phyloP scores from a whole-genome alignment of 331 rosid genomes.

The Acacia concinna region DNA sequence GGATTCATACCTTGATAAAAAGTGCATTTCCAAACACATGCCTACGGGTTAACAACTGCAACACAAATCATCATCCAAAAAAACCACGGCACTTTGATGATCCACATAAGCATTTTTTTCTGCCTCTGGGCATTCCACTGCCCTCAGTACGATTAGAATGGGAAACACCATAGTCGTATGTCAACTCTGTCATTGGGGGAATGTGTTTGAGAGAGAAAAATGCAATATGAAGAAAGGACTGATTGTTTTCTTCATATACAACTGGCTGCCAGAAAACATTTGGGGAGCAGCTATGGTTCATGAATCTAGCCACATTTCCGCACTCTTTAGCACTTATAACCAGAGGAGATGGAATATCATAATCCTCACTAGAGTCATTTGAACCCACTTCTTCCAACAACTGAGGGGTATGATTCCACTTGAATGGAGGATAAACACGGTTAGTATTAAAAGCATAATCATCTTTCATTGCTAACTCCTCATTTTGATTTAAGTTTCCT shows the following conservation, averaged over 20 bases:
- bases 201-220: conserved; percentile 61
- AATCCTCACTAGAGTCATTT: conserved; percentile 38
- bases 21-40: conserved; percentile 33
- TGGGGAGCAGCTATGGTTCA: conserved; percentile 75
- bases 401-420: conserved; percentile 59
- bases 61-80: conserved; percentile 43
- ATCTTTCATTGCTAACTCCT: conserved; percentile 36
- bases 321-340: conserved; percentile 55
- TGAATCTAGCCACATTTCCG: conserved; percentile 71
- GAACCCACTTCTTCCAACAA: conserved; percentile 46
- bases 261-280: conserved; percentile 75
- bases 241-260: conserved; percentile 48
- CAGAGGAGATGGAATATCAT: conserved; percentile 48
- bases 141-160: conserved; percentile 30
- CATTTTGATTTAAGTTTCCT: conserved; percentile 28
- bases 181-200: conserved; percentile 67
- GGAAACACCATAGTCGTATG: conserved; percentile 60
- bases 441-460: conserved; percentile 63
- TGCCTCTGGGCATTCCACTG: conserved; percentile 31
- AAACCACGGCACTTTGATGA: conserved; percentile 57
- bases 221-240: conserved; percentile 56
- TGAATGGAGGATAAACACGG: conserved; percentile 45
- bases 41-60: conserved; percentile 15
- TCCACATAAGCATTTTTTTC: conserved; percentile 60
- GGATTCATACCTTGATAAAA: conserved; percentile 39